A percentile compares a stretch with the other conserved stretches of the same genome.
These are phyloP conservation scores for Fusarium tanahbumbuense DNA, from an alignment of 2,329 filamentous ascomycete genomes.

Conservation along the genomic window DNA sequence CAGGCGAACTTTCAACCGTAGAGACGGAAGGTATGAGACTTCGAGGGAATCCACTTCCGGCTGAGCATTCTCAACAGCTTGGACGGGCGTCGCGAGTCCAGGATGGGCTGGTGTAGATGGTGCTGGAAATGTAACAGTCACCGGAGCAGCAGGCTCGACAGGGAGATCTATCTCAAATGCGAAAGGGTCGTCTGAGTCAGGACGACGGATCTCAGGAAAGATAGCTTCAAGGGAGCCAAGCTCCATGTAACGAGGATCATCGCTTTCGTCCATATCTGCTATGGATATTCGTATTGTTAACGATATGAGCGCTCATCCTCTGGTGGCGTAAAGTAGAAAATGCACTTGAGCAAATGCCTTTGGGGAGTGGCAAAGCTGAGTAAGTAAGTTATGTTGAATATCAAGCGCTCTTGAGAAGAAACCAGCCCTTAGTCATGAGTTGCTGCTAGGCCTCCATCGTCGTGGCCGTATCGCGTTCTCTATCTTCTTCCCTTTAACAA, in stretches of 20 bases:
- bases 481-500: constrained; percentile 18
- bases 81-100: constrained; percentile 14
- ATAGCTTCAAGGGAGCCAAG: constrained; percentile 72
- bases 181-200: constrained; percentile 57
- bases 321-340: constrained; percentile 12
- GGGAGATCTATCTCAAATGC: constrained; percentile 68
- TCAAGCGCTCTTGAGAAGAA: constrained; percentile 5
- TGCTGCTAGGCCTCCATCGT: constrained; percentile 33
- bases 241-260: constrained; percentile 68
- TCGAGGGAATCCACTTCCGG: constrained; percentile 59
- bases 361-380: constrained; percentile 23
- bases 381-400: constrained; percentile 7
- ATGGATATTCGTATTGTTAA: constrained; percentile 11
- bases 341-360: constrained; percentile 20
- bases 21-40: constrained; percentile 68
- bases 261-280: constrained; percentile 54
- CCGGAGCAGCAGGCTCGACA: constrained; percentile 64
- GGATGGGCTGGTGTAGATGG: constrained; percentile 46
- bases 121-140: constrained; percentile 69
- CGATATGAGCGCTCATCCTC: constrained; percentile 39
- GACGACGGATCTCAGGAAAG: constrained; percentile 70
- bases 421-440: constrained; percentile 5
- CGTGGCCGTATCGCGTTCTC: background rate
- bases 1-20: constrained; percentile 65
- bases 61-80: constrained; percentile 26